Conservation (phyloP, 768 basidiomycete genomes). For the Pisolithus tinctorius region DNA sequence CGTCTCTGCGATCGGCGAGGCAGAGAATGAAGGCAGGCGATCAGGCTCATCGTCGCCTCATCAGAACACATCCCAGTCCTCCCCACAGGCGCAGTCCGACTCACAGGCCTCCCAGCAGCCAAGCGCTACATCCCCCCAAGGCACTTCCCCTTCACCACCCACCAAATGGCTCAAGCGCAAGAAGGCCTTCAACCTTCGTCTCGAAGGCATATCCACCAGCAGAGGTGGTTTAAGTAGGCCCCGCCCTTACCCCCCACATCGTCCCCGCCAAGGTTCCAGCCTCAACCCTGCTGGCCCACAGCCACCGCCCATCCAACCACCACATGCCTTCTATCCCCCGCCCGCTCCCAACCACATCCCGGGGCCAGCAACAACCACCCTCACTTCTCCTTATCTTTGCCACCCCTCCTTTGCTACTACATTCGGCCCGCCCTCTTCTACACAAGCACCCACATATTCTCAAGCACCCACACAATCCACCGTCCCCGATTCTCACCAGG, state of each 20-base stretch:
- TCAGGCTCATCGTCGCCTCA: constrained; percentile 8
- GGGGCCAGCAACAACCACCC: constrained; percentile 17
- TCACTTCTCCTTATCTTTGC: constrained; percentile 27
- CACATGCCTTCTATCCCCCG: constrained; percentile 23
- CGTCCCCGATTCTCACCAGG: constrained; percentile 5
- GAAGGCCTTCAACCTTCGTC: constrained; percentile 47
- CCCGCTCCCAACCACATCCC: constrained; percentile 16
- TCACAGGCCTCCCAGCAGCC: constrained; percentile 12
- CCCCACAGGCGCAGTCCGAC: constrained; percentile 4
- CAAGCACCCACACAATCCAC: constrained; percentile 3
- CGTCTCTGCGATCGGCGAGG: constrained; percentile 2
- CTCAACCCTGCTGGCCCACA: constrained; percentile 22
- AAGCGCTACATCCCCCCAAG: constrained; percentile 23
- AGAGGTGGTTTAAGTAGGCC: constrained; percentile 19
- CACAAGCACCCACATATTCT: constrained; percentile 1
- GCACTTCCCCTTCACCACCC: constrained; percentile 23
- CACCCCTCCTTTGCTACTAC: constrained; percentile 23
- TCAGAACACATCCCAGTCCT: constrained; percentile 5
- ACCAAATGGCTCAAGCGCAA: constrained; percentile 51
- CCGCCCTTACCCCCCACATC: constrained; percentile 21
- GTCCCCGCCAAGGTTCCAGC: constrained; percentile 24
- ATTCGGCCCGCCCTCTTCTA: constrained; percentile 7
- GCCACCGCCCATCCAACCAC: constrained; percentile 15
- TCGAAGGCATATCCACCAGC: constrained; percentile 35
- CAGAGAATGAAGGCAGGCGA: constrained; percentile 10